Evolutionary conservation across 257 asterid genomes (phyloP), one percentile per base, ranked within the genome.

Genomic region (Ligustrum vulgare): DNA sequence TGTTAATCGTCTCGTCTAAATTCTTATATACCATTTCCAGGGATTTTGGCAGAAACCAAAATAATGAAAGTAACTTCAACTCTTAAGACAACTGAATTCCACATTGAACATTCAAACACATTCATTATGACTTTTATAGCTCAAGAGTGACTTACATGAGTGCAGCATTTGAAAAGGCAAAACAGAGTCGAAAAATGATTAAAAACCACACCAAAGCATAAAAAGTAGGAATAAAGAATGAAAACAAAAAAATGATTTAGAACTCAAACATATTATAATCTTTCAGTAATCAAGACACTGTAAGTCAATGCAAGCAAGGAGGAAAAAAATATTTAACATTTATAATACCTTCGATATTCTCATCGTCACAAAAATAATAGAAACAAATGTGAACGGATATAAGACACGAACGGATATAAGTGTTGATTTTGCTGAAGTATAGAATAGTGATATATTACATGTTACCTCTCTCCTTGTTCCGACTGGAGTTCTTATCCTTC

Each of bases 391-490:
- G 65, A 74, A 32, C 28, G 22, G 23, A 71, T 72, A 77, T 63
- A 62, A 75, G 62, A 70, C 79, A 80, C 56, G 41, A 54, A 67
- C 31, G 31, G 31, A 28, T 28, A 28, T 1, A 28, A 74, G 76
- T 80, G 74, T 65, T 65, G 9, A 74, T 77, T 34, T 72, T 77
- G 56, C 35, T 1, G 6, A 78, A 69, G 70, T 75, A 56, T 39
- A 74, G 47, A 34, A 74, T 37, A 45, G 15, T 36, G 72, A 71
- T 72, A 63, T 63, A 75, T 82, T 78, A 84, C 84, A 87, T 31
- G 65, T 82, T 82, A 64, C 75, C 86, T 74, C 58, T 83, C 75
- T 86, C 88, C 85, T 82, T 79, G 72, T 39, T 83, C 78, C 80
- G 78, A 51, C 67, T 70, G 41, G 68, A 62, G 73, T 58, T 80